Percentiles rank a stretch among this genome's conserved stretches.
Conservation (phyloP, 164 flowering plant genomes). For the Magnolia officinalis region DNA sequence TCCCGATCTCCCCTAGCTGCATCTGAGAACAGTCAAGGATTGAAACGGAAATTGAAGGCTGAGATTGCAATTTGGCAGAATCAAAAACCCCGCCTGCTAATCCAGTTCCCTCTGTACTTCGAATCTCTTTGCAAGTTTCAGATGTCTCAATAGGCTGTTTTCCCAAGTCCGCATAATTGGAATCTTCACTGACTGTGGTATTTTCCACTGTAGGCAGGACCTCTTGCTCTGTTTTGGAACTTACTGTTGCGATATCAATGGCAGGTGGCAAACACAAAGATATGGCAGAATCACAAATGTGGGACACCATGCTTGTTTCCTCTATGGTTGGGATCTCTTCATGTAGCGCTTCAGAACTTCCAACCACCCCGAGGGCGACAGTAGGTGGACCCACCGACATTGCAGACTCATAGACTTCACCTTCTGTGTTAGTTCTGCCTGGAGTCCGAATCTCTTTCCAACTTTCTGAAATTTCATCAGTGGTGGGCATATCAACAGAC, state of each 20-base stretch:
- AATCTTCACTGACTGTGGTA: neutral
- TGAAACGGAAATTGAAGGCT: neutral
- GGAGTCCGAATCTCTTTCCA: slow-evolving; percentile 7
- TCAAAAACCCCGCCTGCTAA: neutral
- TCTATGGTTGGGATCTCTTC: neutral
- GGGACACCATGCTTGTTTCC: neutral
- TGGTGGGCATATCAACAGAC: neutral
- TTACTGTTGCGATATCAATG: neutral
- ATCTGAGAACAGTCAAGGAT: slow-evolving; percentile 3
- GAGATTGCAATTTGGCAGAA: slow-evolving; percentile 3
- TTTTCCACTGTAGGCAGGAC: neutral
- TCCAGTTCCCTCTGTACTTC: neutral
- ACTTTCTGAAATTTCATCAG: slow-evolving; percentile 8
- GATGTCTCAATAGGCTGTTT: neutral
- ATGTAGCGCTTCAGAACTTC: neutral
- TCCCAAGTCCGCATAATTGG: neutral
- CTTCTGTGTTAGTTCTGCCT: slow-evolving; percentile 6
- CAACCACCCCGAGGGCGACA: neutral
- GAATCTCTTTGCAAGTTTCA: slow-evolving; percentile 11
- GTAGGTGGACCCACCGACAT: neutral
- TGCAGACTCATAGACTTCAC: slow-evolving; percentile 15
- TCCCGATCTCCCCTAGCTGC: slow-evolving; percentile 9
- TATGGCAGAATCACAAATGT: neutral
- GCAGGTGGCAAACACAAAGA: neutral
- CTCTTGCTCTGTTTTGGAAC: slow-evolving; percentile 1